These are phyloP conservation scores for Trypanosoma vivax DNA, from an alignment of 208 protist species.

Conservation along the genomic window DNA sequence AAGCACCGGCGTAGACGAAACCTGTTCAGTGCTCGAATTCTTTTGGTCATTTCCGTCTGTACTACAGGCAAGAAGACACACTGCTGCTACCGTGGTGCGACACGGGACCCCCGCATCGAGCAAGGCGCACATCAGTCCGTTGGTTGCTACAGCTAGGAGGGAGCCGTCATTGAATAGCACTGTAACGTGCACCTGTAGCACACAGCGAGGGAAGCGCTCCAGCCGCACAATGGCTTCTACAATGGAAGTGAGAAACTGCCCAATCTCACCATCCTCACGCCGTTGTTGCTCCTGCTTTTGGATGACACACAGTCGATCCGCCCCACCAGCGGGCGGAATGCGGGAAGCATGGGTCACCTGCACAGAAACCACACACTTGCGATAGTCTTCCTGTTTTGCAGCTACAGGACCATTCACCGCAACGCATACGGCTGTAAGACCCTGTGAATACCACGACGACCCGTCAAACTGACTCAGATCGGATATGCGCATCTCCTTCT, in stretches of 20 bases:
- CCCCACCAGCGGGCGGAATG: constrained; percentile 36
- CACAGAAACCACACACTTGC: constrained; percentile 28
- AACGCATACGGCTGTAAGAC: constrained; percentile 50
- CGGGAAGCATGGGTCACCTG: constrained; percentile 13
- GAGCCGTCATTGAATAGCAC: constrained; percentile 70
- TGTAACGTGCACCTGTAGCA: constrained; percentile 55
- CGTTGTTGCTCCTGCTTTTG: constrained; percentile 31
- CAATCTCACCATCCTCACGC: constrained; percentile 42
- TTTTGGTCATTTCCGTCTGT: not conserved
- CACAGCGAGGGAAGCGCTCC: constrained; percentile 56
- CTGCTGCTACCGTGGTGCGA: constrained; percentile 74
- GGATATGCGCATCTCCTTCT: constrained; percentile 49
- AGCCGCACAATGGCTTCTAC: constrained; percentile 42
- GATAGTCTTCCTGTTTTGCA: constrained; percentile 41
- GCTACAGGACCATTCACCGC: constrained; percentile 64
- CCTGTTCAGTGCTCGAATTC: constrained; percentile 9
- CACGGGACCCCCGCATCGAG: constrained; percentile 79
- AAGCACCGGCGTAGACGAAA: constrained; percentile 5
- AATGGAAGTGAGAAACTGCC: constrained; percentile 25
- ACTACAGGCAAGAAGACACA: constrained; percentile 32
- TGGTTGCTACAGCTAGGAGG: constrained; percentile 55
- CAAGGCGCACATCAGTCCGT: constrained; percentile 80
- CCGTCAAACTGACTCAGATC: constrained; percentile 68
- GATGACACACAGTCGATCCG: constrained; percentile 30
- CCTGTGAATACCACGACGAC: constrained; percentile 72